Evolutionary conservation across 179 eudicot species (phyloP).

Genomic region (Pouteria campechiana): DNA sequence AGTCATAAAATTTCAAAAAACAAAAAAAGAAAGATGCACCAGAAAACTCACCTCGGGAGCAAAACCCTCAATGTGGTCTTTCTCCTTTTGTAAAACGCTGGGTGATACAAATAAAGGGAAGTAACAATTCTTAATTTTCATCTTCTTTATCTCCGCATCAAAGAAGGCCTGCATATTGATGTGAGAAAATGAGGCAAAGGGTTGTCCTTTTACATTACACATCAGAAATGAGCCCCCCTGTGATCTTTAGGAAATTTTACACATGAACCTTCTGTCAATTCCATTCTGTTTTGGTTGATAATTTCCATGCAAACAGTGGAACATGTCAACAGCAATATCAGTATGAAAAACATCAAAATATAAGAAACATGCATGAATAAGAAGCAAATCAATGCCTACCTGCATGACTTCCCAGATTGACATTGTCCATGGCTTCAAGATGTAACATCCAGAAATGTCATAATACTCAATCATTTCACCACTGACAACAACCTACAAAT

Average conservation of each 20-base stretch:
- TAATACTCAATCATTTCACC: conserved; percentile 90
- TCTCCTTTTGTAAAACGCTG: conserved; percentile 68
- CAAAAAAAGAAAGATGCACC: background rate
- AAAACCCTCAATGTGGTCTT: conserved; percentile 96
- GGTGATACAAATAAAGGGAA: conserved; percentile 93
- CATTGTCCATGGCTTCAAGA: conserved; percentile 89
- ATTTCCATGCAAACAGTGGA: background rate
- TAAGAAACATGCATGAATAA: background rate
- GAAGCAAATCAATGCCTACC: conserved; percentile 25
- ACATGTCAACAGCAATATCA: background rate
- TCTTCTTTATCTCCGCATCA: conserved; percentile 84
- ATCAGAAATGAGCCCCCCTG: too few relatives aligned
- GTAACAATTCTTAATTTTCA: conserved; percentile 80
- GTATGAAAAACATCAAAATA: background rate
- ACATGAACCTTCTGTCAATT: too few relatives aligned
- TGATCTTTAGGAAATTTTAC: too few relatives aligned
- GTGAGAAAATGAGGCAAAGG: background rate
- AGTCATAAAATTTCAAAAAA: too few relatives aligned
- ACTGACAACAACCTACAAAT: conserved; percentile 62
- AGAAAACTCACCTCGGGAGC: conserved; percentile 75
- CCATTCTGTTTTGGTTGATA: too few relatives aligned
- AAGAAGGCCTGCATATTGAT: conserved; percentile 54
- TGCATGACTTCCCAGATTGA: conserved; percentile 91
- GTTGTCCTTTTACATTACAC: too few relatives aligned
- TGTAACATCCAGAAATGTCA: conserved; percentile 93